Evolutionary conservation across 257 asterid species (phyloP), one percentile per base, ranked within the genome.

Genomic region (Solanum pimpinellifolium): DNA sequence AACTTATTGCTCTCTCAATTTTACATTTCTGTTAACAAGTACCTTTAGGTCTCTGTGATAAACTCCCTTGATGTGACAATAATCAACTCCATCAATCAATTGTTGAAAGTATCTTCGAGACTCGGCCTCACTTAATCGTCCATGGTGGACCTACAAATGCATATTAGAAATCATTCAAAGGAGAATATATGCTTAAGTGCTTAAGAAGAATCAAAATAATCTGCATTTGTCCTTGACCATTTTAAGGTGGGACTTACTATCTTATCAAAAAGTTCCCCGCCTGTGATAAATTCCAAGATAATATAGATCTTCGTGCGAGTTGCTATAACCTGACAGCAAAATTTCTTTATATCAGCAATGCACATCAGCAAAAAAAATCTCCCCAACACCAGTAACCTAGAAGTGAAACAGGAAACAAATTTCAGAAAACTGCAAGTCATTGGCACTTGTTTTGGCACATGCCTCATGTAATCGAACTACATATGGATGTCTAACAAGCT

Each of bases 231-330:
- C 69, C 68, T 81, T 23, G 85, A 29, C 77, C 52, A 83, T 18
- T 83, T 65, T 16, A 69, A 44, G 66, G 56, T 42, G 47, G 65
- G 62, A 92, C 99, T 93, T 90, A 97, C 99, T 80, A 97, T 97
- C 93, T 96, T 97, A 90, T 97, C 99, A 83, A 97, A 97, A 92
- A 97, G 93, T 90, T 97, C 99, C 31, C 99, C 99, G 85, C 99
- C 99, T 23, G 99, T 97, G 89, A 97, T 95, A 90, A 93, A 97
- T 90, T 97, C 99, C 95, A 96, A 90, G 91, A 97, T 92, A 93
- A 97, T 97, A 90, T 97, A 97, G 88, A 97, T 97, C 94, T 97
- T 97, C 11, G 96, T 97, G 75, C 98, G 98, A 91, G 96, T 95
- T 89, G 99, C 99, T 88, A 97, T 93, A 87, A 97, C 99, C 99